Base-by-base conservation (phyloP, 441 rosid genomes). In the Gossypium davidsonii region DNA sequence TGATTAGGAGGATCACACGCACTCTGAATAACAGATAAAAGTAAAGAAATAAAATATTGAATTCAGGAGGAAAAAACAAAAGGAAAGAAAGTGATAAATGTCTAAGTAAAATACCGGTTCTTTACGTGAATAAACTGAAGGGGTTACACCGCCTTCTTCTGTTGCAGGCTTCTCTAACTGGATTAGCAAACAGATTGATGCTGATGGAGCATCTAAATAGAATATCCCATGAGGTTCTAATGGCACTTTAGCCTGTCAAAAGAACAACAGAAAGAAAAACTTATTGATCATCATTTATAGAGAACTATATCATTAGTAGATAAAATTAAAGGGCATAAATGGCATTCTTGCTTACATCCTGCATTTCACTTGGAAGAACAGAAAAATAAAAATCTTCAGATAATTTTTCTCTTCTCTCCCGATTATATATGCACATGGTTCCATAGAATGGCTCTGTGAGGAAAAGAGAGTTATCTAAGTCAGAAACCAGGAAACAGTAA, bases 101-200 rank as follows among this genome's bases (percentile, higher is more conserved):
- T 42, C 63, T 20, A 31, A n/a, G 68, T 70, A 85, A 93, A 93
- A 76, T 96, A 96, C 99, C 72, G 97, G 97, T 73, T 96, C 98
- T 90, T 93, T 96, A 71, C 98, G 98, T 76, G 98, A 96, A 86
- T 96, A 96, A 81, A 90, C 97, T 8, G 98, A 93, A 44, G 99
- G 86, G 76, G 90, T 83, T 79, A 93, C 91, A 63, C 97, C 98
- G 49, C 93, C 92, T 80, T 96, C 99, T 85, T 96, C 98, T 2
- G 97, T 83, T 62, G 94, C 97, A 78, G 97, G 88, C 85, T 91
- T 93, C 86, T 96, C 99, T 79, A 96, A 81, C 73, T 96, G 99
- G 78, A 96, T 87, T 51, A 96, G 82, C 79, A 96, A 78, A 83
- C 97, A 91, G 76, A 96, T 85, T 63, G 99, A 87, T 75, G 97